Evolutionary conservation across 106 monocot genomes (phyloP).

Genomic region (Dioscorea zingiberensis): DNA sequence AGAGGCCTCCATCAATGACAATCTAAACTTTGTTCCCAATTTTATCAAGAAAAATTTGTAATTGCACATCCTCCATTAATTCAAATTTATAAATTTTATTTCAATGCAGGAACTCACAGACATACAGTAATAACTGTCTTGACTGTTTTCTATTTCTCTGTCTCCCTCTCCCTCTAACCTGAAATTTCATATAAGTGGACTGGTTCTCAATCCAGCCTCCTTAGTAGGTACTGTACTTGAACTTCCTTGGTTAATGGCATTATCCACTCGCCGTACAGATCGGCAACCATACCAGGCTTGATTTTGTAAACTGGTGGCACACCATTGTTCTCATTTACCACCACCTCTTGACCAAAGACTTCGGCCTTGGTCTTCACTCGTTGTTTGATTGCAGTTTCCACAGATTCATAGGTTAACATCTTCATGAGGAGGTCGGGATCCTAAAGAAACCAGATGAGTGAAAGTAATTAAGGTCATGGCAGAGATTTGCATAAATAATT

Average conservation of each 20-base stretch:
- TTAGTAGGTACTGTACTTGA: conserved; percentile 73
- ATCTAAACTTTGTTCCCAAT: too few species aligned
- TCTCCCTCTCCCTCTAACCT: neutral
- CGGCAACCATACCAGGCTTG: conserved; percentile 53
- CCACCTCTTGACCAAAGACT: conserved; percentile 68
- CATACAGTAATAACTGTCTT: too few species aligned
- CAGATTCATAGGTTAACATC: conserved; percentile 72
- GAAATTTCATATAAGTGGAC: neutral
- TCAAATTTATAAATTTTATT: too few species aligned
- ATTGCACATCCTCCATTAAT: too few species aligned
- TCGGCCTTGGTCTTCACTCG: conserved; percentile 70
- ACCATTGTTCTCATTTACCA: conserved; percentile 13
- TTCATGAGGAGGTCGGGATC: conserved; percentile 59
- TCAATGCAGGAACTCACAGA: too few species aligned
- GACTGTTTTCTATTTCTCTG: neutral
- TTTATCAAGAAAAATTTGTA: too few species aligned
- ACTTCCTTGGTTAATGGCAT: conserved; percentile 96
- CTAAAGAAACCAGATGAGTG: conserved; percentile 24
- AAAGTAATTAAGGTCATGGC: neutral
- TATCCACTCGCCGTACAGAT: conserved; percentile 79
- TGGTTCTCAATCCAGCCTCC: conserved; percentile 62
- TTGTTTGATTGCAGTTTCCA: conserved; percentile 55
- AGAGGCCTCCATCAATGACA: too few species aligned
- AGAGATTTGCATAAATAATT: neutral
- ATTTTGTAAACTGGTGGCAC: conserved; percentile 60